Conservation (phyloP, 352 stramenopile genomes). For the Globisporangium iwayamae region DNA sequence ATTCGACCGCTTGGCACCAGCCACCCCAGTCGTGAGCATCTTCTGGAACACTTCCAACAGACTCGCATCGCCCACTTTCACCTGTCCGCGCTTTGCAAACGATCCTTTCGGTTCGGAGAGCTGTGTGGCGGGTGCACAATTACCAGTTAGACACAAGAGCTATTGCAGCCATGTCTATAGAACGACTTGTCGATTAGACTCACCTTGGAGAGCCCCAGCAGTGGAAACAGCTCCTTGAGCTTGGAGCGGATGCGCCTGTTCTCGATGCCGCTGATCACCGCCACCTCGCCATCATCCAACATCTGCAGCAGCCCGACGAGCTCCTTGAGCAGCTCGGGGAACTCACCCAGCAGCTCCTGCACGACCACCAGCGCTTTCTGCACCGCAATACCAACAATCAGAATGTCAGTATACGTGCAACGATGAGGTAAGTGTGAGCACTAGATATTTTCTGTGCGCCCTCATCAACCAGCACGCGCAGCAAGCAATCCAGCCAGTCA, state of each 20-base stretch:
- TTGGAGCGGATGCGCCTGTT: conserved; percentile 65
- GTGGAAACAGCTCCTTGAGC: conserved; percentile 64
- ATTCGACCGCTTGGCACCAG: not conserved
- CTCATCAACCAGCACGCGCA: not conserved
- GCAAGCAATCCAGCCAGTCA: not conserved
- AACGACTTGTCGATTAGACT: not conserved
- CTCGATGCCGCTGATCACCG: conserved; percentile 72
- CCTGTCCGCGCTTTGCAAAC: conserved; percentile 34
- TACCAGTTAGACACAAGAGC: not conserved
- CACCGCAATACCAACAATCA: conserved; percentile 8
- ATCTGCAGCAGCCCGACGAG: conserved; percentile 68
- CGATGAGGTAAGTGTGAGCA: not conserved
- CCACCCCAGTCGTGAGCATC: conserved; percentile 28
- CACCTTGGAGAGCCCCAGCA: conserved; percentile 68
- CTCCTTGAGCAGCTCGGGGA: conserved; percentile 58
- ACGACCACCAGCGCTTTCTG: conserved; percentile 50
- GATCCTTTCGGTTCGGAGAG: conserved; percentile 49
- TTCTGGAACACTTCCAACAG: conserved; percentile 52
- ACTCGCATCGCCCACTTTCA: conserved; percentile 18
- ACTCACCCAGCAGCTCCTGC: conserved; percentile 55
- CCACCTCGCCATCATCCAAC: conserved; percentile 70
- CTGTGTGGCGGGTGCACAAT: conserved; percentile 14
- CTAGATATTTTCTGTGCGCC: not conserved
- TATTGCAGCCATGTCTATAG: not conserved
- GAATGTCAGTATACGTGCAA: not conserved